Percentiles rank a stretch among this genome's conserved stretches.
Evolutionary conservation across 192 early-diverging fungal genomes (phyloP).

Genomic region (Rhizoclosmatium globosum): DNA sequence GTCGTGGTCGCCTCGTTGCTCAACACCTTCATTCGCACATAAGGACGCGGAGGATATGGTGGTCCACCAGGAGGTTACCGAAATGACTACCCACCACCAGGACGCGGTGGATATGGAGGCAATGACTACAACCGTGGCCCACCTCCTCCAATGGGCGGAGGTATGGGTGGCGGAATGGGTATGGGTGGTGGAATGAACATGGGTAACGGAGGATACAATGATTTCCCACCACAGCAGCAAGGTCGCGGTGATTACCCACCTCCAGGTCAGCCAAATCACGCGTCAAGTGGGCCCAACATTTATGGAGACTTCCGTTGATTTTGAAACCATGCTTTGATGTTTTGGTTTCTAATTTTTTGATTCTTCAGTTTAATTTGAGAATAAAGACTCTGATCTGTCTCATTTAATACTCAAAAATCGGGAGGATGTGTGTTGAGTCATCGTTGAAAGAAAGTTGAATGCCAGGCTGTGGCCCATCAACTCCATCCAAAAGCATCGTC

Average conservation of each 20-base stretch:
- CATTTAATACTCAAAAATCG: neutral
- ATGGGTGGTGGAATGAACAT: neutral
- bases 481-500: neutral
- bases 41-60: conserved; percentile 31
- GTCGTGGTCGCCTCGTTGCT: neutral
- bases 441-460: neutral
- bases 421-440: neutral
- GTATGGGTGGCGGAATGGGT: neutral
- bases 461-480: neutral
- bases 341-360: neutral
- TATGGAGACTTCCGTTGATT: conserved; percentile 29
- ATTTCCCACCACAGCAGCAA: neutral
- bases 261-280: neutral
- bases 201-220: neutral
- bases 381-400: neutral
- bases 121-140: conserved; percentile 16
- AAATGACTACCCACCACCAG: neutral
- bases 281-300: neutral
- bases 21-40: neutral
- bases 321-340: too few species aligned
- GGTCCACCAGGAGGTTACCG: conserved; percentile 23
- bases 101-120: neutral
- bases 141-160: neutral
- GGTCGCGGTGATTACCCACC: conserved; percentile 14
- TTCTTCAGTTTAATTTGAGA: neutral